Conservation (phyloP, 2,329 filamentous ascomycete genomes). For the Botrytis deweyae region DNA sequence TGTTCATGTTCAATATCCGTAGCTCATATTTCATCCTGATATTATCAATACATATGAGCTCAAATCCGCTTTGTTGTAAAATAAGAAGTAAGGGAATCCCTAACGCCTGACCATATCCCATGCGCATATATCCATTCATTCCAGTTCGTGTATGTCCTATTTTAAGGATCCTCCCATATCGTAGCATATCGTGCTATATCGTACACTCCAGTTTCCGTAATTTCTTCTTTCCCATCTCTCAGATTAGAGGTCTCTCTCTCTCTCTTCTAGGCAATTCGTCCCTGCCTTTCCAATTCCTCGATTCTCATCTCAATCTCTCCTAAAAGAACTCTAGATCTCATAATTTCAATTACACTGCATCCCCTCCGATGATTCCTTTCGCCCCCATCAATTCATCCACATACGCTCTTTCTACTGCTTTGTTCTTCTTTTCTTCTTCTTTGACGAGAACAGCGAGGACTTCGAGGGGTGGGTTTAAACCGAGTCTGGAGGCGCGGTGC, state of each 20-base stretch:
- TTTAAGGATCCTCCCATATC: neutral
- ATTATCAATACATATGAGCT: neutral
- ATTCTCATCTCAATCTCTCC: neutral
- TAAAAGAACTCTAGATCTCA: neutral
- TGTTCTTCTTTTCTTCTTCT: slow-evolving; percentile 59
- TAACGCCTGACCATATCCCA: neutral
- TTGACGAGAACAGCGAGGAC: slow-evolving; percentile 81
- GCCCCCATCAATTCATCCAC: slow-evolving; percentile 65
- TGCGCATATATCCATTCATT: neutral
- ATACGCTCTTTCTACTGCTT: slow-evolving; percentile 63
- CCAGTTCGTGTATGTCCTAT: neutral
- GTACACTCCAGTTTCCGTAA: neutral
- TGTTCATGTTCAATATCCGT: neutral
- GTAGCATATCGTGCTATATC: neutral
- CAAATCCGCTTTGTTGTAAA: neutral
- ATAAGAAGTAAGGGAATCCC: neutral
- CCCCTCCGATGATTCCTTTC: slow-evolving; percentile 39
- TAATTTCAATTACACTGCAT: neutral
- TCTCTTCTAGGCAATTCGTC: neutral
- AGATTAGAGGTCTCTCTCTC: neutral
- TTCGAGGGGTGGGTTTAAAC: slow-evolving; percentile 84
- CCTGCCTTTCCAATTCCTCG: neutral
- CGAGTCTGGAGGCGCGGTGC: slow-evolving; percentile 80
- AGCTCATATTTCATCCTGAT: neutral
- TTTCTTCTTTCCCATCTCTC: neutral